A percentile compares a stretch with the other conserved stretches of the same genome.
Evolutionary conservation across 768 basidiomycete genomes (phyloP).

Genomic region (Tricholoma terreum): DNA sequence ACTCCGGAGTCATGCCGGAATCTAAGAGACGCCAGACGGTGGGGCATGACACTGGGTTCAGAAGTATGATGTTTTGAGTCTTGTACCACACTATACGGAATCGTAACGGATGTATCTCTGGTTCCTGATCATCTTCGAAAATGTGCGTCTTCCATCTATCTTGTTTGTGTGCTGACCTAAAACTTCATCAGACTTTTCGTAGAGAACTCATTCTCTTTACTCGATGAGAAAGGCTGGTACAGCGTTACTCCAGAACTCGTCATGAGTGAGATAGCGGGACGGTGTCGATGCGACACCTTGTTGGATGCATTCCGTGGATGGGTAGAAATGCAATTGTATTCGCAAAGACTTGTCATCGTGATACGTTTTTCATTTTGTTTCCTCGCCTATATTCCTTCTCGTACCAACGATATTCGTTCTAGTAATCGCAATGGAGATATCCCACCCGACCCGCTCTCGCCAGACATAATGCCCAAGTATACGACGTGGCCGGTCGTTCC

Average conservation of each 20-base stretch:
- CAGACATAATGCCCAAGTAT: slow-evolving; percentile 88
- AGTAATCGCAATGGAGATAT: slow-evolving; percentile 95
- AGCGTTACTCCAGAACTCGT: slow-evolving; percentile 92
- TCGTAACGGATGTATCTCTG: slow-evolving; percentile 49
- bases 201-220: slow-evolving; percentile 76
- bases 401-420: background rate
- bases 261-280: slow-evolving; percentile 90
- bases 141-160: slow-evolving; percentile 50
- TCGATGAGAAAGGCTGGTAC: slow-evolving; percentile 92
- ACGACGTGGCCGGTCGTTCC: slow-evolving; percentile 90
- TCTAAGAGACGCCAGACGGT: slow-evolving; percentile 17
- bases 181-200: slow-evolving; percentile 67
- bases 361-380: slow-evolving; percentile 42
- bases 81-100: slow-evolving; percentile 76
- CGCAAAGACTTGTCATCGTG: slow-evolving; percentile 91
- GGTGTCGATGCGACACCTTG: slow-evolving; percentile 81
- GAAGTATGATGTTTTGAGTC: slow-evolving; percentile 65
- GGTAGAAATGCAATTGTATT: slow-evolving; percentile 98
- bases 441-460: slow-evolving; percentile 86
- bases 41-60: slow-evolving; percentile 26
- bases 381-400: too few species aligned
- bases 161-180: background rate
- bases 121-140: slow-evolving; percentile 80
- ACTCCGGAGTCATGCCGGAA: background rate
- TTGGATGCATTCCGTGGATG: slow-evolving; percentile 95